phyloP scores from a whole-genome alignment of 2,329 filamentous ascomycete genomes.

The Sphaerulina musiva region DNA sequence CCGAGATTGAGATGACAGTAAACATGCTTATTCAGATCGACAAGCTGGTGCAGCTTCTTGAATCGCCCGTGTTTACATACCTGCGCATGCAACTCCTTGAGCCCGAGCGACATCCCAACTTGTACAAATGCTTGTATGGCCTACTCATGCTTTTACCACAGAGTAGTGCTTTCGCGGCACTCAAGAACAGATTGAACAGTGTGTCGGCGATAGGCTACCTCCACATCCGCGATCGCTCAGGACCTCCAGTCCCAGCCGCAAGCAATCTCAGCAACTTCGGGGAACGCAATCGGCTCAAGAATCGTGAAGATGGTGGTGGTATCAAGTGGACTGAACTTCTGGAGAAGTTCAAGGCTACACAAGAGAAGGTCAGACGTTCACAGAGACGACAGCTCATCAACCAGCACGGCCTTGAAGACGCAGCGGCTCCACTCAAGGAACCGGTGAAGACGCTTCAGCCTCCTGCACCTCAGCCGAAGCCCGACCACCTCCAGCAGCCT shows the following conservation, averaged over 20 bases:
- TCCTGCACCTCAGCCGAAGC: constrained; percentile 12
- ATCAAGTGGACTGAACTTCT: constrained; percentile 90
- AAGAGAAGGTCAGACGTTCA: constrained; percentile 72
- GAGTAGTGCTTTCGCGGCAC: constrained; percentile 89
- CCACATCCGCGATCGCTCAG: constrained; percentile 52
- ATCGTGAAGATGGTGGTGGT: constrained; percentile 51
- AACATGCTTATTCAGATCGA: constrained; percentile 98
- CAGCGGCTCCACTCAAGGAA: constrained; percentile 20
- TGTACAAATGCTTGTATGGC: constrained; percentile 88
- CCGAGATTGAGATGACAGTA: constrained; percentile 96
- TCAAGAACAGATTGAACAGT: constrained; percentile 94
- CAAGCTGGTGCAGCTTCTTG: constrained; percentile 91
- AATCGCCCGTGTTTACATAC: constrained; percentile 97
- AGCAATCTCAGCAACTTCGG: constrained; percentile 39
- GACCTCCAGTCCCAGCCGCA: constrained; percentile 29
- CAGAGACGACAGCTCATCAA: constrained; percentile 42
- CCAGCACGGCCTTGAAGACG: constrained; percentile 23
- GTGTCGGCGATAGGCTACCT: constrained; percentile 95
- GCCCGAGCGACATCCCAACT: constrained; percentile 85
- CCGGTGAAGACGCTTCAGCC: constrained; percentile 6
- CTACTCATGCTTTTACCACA: constrained; percentile 97
- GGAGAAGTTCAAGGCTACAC: constrained; percentile 87
- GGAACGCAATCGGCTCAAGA: constrained; percentile 66
- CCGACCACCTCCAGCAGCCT: constrained; percentile 2
- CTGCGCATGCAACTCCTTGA: constrained; percentile 90